Base-by-base conservation (phyloP, 2,329 filamentous ascomycete genomes). In the Alternaria conjuncta region DNA sequence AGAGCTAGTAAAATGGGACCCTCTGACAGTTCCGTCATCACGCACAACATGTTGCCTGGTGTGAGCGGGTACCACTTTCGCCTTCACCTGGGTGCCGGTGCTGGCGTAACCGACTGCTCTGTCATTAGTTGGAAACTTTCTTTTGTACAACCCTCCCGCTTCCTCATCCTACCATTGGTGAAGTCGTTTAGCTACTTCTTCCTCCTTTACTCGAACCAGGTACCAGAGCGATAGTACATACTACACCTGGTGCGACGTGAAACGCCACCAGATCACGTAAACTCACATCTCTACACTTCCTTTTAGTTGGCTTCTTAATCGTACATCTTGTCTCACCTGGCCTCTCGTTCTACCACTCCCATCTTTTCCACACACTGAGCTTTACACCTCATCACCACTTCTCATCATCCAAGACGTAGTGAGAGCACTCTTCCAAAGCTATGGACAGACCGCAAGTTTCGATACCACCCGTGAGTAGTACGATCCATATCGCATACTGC, bases 361-460 rank as follows among this genome's bases (percentile, higher is more conserved):
- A 11, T 51, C 32, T 28, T 20, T 18, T 2, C 20, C 15, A 23
- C 26, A n/a, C 25, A 26, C 21, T 47, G 26, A 36, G 28, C 30
- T 26, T 32, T 20, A 12, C 28, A 44, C 26, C 60, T 25, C 43
- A 26, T 53, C 25, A 21, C 36, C n/a, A 21, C 45, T 44, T 41
- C 50, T 28, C 50, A 25, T 21, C 49, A 32, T 32, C 7, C 36
- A 9, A n/a, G 47, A 43, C 18, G 13, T 28, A 13, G 25, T 36
- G 23, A 55, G 28, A n/a, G 21, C 15, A 28, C 30, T 56, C 44
- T 23, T 5, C 26, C 45, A 21, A 20, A 36, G 12, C 20, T 25
- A 77, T 76, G 74, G 75, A 74, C 36, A 70, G 64, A 55, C 77
- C 77, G 45, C 77, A 79, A 63, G 75, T 75, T 15, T 71, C 73